Evolutionary conservation across 306 rosid genomes (phyloP).

Genomic region (Ceratonia siliqua): DNA sequence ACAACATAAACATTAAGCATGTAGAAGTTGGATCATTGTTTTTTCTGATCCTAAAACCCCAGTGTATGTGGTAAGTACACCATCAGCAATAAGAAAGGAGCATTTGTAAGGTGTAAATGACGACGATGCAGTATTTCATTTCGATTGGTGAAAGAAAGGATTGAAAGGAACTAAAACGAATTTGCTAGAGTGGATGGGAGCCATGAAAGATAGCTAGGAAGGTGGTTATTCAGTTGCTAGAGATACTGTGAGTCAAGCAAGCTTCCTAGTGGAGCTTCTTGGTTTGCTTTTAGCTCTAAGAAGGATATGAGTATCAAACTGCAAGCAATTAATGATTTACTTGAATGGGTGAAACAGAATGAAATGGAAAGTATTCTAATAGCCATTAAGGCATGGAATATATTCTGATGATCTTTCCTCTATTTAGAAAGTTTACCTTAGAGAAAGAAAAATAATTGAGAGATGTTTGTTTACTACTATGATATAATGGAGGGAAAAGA

Average conservation of each 20-base stretch:
- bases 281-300: slow-evolving; percentile 5
- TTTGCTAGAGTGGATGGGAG: slow-evolving; percentile 10
- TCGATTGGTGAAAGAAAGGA: background rate
- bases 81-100: background rate
- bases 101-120: background rate
- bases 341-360: background rate
- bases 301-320: slow-evolving; percentile 16
- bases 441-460: background rate
- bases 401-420: background rate
- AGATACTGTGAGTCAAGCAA: background rate
- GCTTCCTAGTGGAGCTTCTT: slow-evolving; percentile 6
- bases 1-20: background rate
- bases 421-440: background rate
- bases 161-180: slow-evolving; percentile 3
- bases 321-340: background rate
- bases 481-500: background rate
- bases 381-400: slow-evolving; percentile 6
- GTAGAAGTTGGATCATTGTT: background rate
- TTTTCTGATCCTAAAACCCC: too few species aligned
- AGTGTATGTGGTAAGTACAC: background rate
- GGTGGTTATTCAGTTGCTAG: slow-evolving; percentile 16
- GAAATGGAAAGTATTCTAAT: slow-evolving; percentile 24
- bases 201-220: background rate
- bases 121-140: background rate
- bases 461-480: background rate